Percentiles rank a stretch among this genome's conserved stretches.
phyloP scores from a whole-genome alignment of 805 yeast species.

The Clavispora carvajalis region DNA sequence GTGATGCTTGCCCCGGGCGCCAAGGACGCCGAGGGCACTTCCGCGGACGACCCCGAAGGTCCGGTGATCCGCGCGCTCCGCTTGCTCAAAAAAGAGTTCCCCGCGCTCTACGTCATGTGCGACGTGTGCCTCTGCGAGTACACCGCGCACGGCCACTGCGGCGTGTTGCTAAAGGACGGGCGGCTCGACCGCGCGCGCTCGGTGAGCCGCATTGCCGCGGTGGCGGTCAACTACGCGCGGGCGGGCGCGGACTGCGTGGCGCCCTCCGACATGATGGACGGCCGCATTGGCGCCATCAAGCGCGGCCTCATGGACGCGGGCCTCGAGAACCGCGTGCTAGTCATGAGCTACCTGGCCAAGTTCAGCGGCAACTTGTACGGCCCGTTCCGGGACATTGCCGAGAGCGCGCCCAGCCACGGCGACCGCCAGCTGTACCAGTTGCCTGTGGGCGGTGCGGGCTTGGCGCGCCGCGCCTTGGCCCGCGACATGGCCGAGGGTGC shows the following conservation, averaged over 20 bases:
- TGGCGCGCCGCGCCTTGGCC: slow-evolving; percentile 84
- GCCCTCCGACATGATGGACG: slow-evolving; percentile 97
- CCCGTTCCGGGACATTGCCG: slow-evolving; percentile 97
- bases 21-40: slow-evolving; percentile 78
- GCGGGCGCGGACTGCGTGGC: slow-evolving; percentile 97
- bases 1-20: slow-evolving; percentile 72
- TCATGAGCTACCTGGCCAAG: slow-evolving; percentile 93
- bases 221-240: slow-evolving; percentile 88
- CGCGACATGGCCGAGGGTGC: slow-evolving; percentile 92
- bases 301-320: slow-evolving; percentile 73
- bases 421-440: slow-evolving; percentile 91
- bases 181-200: slow-evolving; percentile 68
- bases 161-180: slow-evolving; percentile 84
- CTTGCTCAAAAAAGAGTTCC: slow-evolving; percentile 59
- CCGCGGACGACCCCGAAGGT: slow-evolving; percentile 94
- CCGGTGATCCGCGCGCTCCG: slow-evolving; percentile 84
- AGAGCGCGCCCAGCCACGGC: slow-evolving; percentile 82
- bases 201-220: slow-evolving; percentile 83
- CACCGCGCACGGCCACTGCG: slow-evolving; percentile 98
- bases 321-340: slow-evolving; percentile 80
- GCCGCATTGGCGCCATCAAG: slow-evolving; percentile 85
- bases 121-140: slow-evolving; percentile 97
- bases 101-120: slow-evolving; percentile 80
- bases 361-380: slow-evolving; percentile 90
- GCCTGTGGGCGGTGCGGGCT: slow-evolving; percentile 88